phyloP scores from a whole-genome alignment of 805 yeast genomes.

The Lachancea mirantina region DNA sequence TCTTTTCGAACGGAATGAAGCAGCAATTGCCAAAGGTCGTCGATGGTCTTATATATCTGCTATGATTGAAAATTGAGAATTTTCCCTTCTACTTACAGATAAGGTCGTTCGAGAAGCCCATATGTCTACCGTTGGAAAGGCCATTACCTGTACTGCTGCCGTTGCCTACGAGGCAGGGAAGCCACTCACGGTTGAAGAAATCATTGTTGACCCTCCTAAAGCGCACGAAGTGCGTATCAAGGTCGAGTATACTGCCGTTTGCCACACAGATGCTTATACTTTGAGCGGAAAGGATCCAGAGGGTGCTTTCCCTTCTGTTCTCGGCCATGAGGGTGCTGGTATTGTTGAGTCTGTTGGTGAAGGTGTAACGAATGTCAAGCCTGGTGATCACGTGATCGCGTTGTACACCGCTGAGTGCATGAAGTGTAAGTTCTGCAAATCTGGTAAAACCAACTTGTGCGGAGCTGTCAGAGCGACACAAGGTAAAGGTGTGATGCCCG shows the following conservation, averaged over 20 bases:
- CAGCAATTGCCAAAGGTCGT: too few relatives aligned
- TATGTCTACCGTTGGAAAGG: conserved; percentile 30
- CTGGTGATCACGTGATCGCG: conserved; percentile 90
- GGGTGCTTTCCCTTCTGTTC: conserved; percentile 85
- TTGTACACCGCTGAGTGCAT: conserved; percentile 95
- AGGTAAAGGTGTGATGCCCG: conserved; percentile 98
- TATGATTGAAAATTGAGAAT: neutral
- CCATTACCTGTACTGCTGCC: conserved; percentile 88
- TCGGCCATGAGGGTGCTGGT: conserved; percentile 99
- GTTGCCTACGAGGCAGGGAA: conserved; percentile 95
- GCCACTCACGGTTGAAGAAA: conserved; percentile 73
- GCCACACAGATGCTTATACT: conserved; percentile 98
- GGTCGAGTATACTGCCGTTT: conserved; percentile 82
- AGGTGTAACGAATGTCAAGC: conserved; percentile 83
- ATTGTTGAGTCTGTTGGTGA: conserved; percentile 92
- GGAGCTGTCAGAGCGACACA: conserved; percentile 94
- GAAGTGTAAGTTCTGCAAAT: conserved; percentile 89
- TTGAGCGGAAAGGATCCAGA: conserved; percentile 93
- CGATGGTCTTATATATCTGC: too few relatives aligned
- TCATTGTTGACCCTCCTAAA: conserved; percentile 88
- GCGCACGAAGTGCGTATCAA: conserved; percentile 97
- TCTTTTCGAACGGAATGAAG: too few relatives aligned
- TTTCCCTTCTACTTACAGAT: neutral
- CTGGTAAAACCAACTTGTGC: conserved; percentile 96
- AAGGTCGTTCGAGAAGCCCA: too few relatives aligned